These are phyloP conservation scores for Salmacisia buchloeana DNA, from an alignment of 1,284 basidiomycete species.

Conservation along the genomic window DNA sequence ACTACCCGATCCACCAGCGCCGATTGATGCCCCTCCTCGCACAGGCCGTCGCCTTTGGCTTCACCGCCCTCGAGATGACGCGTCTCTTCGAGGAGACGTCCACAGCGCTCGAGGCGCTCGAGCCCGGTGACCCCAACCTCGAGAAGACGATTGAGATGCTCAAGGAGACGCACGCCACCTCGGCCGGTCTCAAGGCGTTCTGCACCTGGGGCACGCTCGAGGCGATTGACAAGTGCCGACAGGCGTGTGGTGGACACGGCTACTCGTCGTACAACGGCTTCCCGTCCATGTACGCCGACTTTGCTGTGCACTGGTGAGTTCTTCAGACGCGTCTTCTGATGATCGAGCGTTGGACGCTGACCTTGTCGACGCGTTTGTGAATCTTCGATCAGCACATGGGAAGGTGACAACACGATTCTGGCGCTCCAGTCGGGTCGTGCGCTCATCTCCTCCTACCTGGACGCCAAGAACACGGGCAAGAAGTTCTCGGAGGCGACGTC, in stretches of 20 bases:
- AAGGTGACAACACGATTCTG: constrained; percentile 59
- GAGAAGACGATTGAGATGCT: constrained; percentile 54
- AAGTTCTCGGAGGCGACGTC: constrained; percentile 53
- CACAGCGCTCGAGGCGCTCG: constrained; percentile 56
- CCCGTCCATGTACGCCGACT: constrained; percentile 56
- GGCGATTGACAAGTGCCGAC: constrained; percentile 58
- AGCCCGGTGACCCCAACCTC: constrained; percentile 52
- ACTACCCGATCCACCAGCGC: constrained; percentile 61
- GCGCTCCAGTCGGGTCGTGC: constrained; percentile 58
- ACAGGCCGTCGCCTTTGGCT: constrained; percentile 59
- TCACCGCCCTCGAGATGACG: constrained; percentile 55
- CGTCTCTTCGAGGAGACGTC: constrained; percentile 53
- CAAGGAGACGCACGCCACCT: constrained; percentile 60
- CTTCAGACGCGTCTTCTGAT: constrained; percentile 26
- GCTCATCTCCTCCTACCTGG: constrained; percentile 55
- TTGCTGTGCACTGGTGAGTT: constrained; percentile 46
- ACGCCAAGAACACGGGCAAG: constrained; percentile 54
- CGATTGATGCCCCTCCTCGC: constrained; percentile 59
- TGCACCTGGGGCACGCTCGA: constrained; percentile 60
- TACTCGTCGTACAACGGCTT: constrained; percentile 60
- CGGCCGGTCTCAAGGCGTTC: constrained; percentile 60
- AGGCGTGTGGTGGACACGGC: constrained; percentile 59
- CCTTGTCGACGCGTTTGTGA: neutral
- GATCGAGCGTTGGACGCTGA: constrained; percentile 13
- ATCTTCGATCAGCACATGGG: constrained; percentile 53